Percentiles rank a stretch among this genome's conserved stretches.
Evolutionary conservation across 768 basidiomycete genomes (phyloP).

Genomic region (Rhodotorula kratochvilovae): DNA sequence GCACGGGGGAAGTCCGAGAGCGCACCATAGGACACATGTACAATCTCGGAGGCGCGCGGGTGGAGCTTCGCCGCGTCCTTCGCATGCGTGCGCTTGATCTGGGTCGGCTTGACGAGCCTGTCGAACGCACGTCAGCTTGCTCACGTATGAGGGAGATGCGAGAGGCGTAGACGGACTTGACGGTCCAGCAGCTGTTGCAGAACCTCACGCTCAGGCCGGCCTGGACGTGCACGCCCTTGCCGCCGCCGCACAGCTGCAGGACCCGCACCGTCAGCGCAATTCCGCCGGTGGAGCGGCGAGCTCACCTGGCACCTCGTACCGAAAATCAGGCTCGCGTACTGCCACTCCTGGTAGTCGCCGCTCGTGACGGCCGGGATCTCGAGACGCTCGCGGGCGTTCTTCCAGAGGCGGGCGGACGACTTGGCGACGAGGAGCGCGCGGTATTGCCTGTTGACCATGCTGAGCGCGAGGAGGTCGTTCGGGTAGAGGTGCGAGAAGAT

Average conservation of each 20-base stretch:
- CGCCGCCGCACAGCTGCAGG: background rate
- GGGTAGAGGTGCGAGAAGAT: conserved; percentile 39
- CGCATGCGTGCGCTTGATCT: background rate
- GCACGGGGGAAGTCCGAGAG: background rate
- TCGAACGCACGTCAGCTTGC: background rate
- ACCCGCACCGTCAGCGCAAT: too few relatives aligned
- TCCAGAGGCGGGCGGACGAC: conserved; percentile 9
- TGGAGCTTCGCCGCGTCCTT: background rate
- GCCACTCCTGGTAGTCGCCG: background rate
- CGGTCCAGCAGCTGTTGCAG: background rate
- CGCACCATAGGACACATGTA: background rate
- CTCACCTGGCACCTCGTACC: conserved; percentile 27
- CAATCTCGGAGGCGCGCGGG: background rate
- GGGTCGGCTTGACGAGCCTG: background rate
- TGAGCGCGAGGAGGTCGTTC: conserved; percentile 36
- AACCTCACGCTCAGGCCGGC: background rate
- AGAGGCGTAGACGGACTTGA: background rate
- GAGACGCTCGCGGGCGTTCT: conserved; percentile 5
- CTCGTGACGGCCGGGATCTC: conserved; percentile 1
- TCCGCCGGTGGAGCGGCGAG: too few relatives aligned
- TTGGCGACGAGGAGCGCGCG: background rate
- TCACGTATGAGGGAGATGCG: background rate
- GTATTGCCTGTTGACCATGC: conserved; percentile 8
- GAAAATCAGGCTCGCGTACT: conserved; percentile 12
- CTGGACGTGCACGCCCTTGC: background rate